Evolutionary conservation across 2,329 filamentous ascomycete species (phyloP), one percentile per base, ranked within the genome.

Genomic region (Rutstroemia sydowiana): DNA sequence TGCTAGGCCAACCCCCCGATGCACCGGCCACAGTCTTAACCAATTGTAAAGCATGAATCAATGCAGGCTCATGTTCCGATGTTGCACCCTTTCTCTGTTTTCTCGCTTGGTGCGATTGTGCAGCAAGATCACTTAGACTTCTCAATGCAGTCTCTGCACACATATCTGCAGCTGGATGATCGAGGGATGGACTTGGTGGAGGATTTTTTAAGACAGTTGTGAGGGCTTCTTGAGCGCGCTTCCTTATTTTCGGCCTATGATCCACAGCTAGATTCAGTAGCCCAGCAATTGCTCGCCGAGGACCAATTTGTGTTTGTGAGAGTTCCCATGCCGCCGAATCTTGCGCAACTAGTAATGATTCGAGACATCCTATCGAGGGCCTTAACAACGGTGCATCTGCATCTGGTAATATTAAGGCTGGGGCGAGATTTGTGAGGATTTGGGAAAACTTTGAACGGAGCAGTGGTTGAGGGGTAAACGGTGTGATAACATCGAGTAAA

Each of bases 141-240:
- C 83, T 82, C 71, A 96, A 77, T 20, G 89, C 88, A 23, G 87
- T 91, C 69, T 95, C 88, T 16, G 93, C 93, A 71, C 92, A 97
- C 83, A 97, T 92, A 66, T 95, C 91, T 43, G 92, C 87, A 23
- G 90, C 93, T 1, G 93, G 93, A 66, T 98, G 93, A 60, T 98
- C 93, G 55, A 96, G 72, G 3, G 88, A 91, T 1, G 93, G 93
- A 58, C 88, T 95, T 0, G 92, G 91, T 0, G 93, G 93, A 8
- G 90, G 88, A 55, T 83, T 86, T 68, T 85, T 84, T 53, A 98
- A 77, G 4, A 98, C 83, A 57, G 85, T 87, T 48, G 84, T 83
- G 59, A 98, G 70, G 2, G 91, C 89, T 65, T 97, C 92, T 68
- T 95, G 88, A 6, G 93, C 89, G 68, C 91, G 77, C 79, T 93